phyloP scores from a whole-genome alignment of 805 yeast genomes.

The Ogataea pini region DNA sequence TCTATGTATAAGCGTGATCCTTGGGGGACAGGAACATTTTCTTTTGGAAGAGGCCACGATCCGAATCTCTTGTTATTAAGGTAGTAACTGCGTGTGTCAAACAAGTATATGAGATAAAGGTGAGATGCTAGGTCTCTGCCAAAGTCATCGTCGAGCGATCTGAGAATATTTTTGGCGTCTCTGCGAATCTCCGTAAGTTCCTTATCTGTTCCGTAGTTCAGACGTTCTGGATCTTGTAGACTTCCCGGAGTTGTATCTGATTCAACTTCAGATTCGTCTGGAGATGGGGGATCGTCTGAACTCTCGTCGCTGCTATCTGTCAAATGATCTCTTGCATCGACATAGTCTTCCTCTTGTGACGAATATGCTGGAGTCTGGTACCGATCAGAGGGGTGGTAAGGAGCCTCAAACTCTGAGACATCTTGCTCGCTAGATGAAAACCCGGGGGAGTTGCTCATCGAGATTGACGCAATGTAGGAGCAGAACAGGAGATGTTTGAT shows the following conservation, averaged over 20 bases:
- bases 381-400: conserved; percentile 1
- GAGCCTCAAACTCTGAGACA: neutral
- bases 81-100: conserved; percentile 38
- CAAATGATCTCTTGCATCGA: conserved; percentile 16
- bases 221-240: neutral
- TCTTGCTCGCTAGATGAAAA: neutral
- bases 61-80: conserved; percentile 48
- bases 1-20: conserved; percentile 31
- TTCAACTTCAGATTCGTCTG: neutral
- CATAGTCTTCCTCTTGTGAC: conserved; percentile 11
- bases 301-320: neutral
- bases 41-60: conserved; percentile 56
- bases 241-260: neutral
- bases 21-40: conserved; percentile 41
- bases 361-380: conserved; percentile 2
- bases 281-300: neutral
- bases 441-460: neutral
- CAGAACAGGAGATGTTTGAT: neutral
- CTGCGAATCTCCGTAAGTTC: conserved; percentile 13
- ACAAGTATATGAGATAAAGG: conserved; percentile 56
- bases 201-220: conserved; percentile 4
- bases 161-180: conserved; percentile 28
- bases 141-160: conserved; percentile 49
- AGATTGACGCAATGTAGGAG: neutral
- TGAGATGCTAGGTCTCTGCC: conserved; percentile 63